A percentile compares a stretch with the other conserved stretches of the same genome.
These are phyloP conservation scores for Microstegium vimineum DNA, from an alignment of 176 grass and related monocot species.

Conservation along the genomic window DNA sequence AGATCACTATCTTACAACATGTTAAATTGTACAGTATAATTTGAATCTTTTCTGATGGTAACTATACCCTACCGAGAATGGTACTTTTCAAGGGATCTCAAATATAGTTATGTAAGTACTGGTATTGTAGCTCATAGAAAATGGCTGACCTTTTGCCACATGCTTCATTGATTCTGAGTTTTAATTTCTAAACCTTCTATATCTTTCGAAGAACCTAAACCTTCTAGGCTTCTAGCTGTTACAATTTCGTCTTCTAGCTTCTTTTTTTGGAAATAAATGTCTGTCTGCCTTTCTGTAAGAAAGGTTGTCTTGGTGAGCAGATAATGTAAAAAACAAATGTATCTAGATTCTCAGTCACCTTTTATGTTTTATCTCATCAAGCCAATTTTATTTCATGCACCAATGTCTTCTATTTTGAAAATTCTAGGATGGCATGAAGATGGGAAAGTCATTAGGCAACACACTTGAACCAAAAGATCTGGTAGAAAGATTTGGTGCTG, in stretches of 20 bases:
- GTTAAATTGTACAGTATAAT: background rate
- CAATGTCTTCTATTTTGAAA: constrained; percentile 56
- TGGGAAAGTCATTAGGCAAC: constrained; percentile 98
- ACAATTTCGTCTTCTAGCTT: background rate
- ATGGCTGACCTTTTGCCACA: background rate
- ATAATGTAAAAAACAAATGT: background rate
- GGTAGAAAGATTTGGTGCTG: constrained; percentile 70
- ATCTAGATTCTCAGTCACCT: background rate
- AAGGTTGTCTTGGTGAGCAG: background rate
- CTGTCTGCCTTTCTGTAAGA: background rate
- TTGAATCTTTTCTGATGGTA: background rate
- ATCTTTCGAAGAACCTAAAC: background rate
- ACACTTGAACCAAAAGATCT: constrained; percentile 95
- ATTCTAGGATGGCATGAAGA: constrained; percentile 98
- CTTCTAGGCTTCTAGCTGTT: background rate
- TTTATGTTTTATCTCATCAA: constrained; percentile 27
- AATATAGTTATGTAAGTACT: background rate
- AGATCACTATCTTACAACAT: background rate
- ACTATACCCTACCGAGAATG: background rate
- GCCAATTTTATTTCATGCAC: constrained; percentile 48
- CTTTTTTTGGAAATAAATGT: background rate
- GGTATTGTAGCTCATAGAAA: background rate
- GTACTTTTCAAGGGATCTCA: background rate
- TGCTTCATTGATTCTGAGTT: constrained; percentile 8
- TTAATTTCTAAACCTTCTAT: background rate